Evolutionary conservation across 495 filamentous ascomycete species (phyloP).

Genomic region (Bacidia rubella): DNA sequence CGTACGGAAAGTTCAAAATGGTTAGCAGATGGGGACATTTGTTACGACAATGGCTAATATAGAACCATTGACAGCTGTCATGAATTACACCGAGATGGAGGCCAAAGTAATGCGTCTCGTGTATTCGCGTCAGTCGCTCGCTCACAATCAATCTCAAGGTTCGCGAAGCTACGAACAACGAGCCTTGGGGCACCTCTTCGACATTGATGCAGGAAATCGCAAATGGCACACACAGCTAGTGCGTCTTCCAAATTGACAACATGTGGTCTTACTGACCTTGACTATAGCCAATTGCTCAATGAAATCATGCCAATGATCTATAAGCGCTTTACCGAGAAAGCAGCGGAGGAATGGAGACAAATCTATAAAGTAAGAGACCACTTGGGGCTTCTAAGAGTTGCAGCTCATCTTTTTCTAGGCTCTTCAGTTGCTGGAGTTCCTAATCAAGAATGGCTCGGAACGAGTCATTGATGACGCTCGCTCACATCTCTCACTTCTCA

Average conservation of each 20-base stretch:
- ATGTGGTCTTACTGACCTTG: slow-evolving; percentile 1
- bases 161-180: slow-evolving; percentile 94
- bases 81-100: slow-evolving; percentile 99
- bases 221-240: slow-evolving; percentile 97
- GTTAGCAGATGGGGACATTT: slow-evolving; percentile 33
- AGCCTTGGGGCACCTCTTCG: slow-evolving; percentile 90
- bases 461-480: slow-evolving; percentile 95
- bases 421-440: slow-evolving; percentile 90
- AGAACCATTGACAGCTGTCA: slow-evolving; percentile 55
- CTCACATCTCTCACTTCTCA: slow-evolving; percentile 83
- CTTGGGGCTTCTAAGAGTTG: no score
- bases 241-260: slow-evolving; percentile 25
- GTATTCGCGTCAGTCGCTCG: neutral
- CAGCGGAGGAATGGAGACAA: slow-evolving; percentile 96
- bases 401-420: slow-evolving; percentile 33
- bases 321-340: slow-evolving; percentile 96
- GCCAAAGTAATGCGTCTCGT: slow-evolving; percentile 52
- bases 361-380: slow-evolving; percentile 78
- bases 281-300: slow-evolving; percentile 74
- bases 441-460: slow-evolving; percentile 97
- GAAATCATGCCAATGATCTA: slow-evolving; percentile 99
- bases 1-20: slow-evolving; percentile 97
- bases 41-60: slow-evolving; percentile 4
- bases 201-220: slow-evolving; percentile 94
- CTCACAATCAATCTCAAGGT: slow-evolving; percentile 46